These are phyloP conservation scores for Hymenoscyphus scutula DNA, from an alignment of 2,329 filamentous ascomycete species.

Conservation along the genomic window DNA sequence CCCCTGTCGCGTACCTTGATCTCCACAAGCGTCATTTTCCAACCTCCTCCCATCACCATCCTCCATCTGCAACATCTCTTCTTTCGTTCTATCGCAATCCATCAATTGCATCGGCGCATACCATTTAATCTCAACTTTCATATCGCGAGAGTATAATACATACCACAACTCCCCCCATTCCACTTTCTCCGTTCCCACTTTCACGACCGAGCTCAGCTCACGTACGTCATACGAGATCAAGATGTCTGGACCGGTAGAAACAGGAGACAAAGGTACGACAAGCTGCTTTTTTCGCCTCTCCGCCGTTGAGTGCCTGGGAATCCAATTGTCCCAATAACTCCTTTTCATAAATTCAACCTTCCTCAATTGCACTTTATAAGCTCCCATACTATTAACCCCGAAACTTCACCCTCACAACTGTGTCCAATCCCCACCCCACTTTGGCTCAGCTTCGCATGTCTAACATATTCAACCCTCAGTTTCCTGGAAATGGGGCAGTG, in stretches of 20 bases:
- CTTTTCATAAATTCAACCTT: background rate
- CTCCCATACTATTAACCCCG: background rate
- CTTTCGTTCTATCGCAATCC: conserved; percentile 28
- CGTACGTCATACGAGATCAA: conserved; percentile 15
- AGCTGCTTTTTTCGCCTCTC: background rate
- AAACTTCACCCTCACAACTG: background rate
- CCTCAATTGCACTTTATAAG: background rate
- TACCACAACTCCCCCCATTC: conserved; percentile 1
- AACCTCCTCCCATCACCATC: conserved; percentile 14
- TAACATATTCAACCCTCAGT: conserved; percentile 42
- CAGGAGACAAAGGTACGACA: conserved; percentile 48
- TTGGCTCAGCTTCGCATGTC: background rate
- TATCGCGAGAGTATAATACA: conserved; percentile 19
- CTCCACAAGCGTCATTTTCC: conserved; percentile 19
- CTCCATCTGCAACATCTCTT: conserved; percentile 19
- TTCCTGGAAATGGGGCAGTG: conserved; percentile 60
- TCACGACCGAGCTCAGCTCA: conserved; percentile 9
- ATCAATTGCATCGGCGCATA: conserved; percentile 24
- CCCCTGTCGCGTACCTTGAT: conserved; percentile 12
- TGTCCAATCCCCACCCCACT: background rate
- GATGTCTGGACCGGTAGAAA: conserved; percentile 48
- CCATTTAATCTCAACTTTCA: conserved; percentile 11
- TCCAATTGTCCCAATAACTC: background rate
- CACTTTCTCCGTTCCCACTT: conserved; percentile 3
- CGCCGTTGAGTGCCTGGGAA: background rate